Percentiles rank a stretch among this genome's conserved stretches.
Evolutionary conservation across 176 grass and related monocot genomes (phyloP).

Genomic region (Poa annua): DNA sequence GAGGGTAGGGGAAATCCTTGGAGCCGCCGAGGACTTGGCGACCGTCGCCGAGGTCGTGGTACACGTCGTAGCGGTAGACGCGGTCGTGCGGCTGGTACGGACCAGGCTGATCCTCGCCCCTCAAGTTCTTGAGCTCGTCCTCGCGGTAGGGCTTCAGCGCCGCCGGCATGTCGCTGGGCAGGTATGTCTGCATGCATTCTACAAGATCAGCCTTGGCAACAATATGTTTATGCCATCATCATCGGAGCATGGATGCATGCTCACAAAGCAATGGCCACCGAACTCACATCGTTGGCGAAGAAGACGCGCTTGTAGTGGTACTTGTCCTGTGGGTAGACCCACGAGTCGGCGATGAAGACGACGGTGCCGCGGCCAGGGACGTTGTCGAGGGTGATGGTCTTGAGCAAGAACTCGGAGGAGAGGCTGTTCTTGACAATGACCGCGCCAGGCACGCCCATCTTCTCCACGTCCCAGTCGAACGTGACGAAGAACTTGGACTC

Average conservation of each 20-base stretch:
- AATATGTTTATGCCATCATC: no score
- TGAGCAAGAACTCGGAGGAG: neutral
- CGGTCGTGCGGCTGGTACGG: conserved; percentile 9
- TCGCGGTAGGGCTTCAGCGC: conserved; percentile 22
- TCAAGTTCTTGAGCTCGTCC: conserved; percentile 32
- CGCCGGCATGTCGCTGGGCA: neutral
- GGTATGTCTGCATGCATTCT: no score
- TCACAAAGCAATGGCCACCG: no score
- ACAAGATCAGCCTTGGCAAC: neutral
- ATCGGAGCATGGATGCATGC: neutral
- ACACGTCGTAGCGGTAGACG: conserved; percentile 37
- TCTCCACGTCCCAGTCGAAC: neutral
- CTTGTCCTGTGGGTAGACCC: neutral
- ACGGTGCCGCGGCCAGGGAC: neutral
- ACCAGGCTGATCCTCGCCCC: neutral
- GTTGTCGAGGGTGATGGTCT: neutral
- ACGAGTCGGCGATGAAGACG: neutral
- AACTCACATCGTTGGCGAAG: neutral
- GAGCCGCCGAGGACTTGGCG: conserved; percentile 8
- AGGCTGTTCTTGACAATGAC: neutral
- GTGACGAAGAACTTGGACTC: conserved; percentile 21
- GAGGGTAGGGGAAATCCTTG: conserved; percentile 15
- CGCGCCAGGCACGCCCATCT: neutral
- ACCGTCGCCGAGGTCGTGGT: conserved; percentile 34
- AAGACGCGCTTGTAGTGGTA: neutral